Conservation (phyloP, 768 basidiomycete species). For the Termitomyces sp. region DNA sequence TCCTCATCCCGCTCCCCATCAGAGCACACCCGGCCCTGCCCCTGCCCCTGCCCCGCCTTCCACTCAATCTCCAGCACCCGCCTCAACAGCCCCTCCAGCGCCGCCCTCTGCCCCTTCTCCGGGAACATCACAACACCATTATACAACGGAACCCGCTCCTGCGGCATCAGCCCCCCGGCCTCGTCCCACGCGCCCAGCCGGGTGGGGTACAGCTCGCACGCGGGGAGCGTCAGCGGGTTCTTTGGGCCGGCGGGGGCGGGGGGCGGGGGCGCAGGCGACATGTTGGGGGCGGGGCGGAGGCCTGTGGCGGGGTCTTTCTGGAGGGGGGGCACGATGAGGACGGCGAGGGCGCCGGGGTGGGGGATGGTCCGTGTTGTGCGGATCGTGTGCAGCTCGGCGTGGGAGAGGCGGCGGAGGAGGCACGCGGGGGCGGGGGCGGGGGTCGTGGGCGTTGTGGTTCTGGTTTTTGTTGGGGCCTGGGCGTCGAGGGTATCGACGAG, state of each 20-base stretch:
- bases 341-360: slow-evolving; percentile 51
- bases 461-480: slow-evolving; percentile 1
- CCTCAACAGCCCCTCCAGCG: slow-evolving; percentile 43
- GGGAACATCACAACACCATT: slow-evolving; percentile 65
- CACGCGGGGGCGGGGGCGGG: slow-evolving; percentile 12
- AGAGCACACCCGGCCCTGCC: too few species aligned
- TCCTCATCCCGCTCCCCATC: background rate
- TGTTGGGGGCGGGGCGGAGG: slow-evolving; percentile 27
- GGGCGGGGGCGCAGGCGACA: slow-evolving; percentile 4
- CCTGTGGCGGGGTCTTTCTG: slow-evolving; percentile 47
- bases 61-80: slow-evolving; percentile 45
- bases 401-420: slow-evolving; percentile 59
- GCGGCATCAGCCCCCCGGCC: background rate
- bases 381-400: slow-evolving; percentile 49
- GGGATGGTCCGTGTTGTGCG: slow-evolving; percentile 42
- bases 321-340: slow-evolving; percentile 63
- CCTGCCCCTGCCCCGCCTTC: slow-evolving; percentile 10
- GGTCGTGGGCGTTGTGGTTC: background rate
- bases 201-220: background rate
- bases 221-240: background rate
- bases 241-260: background rate
- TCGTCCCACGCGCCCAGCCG: background rate
- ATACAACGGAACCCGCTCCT: slow-evolving; percentile 52
- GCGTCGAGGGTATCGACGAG: slow-evolving; percentile 38
- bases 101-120: slow-evolving; percentile 50